These are phyloP conservation scores for Parasarocladium wereldwijsianum DNA, from an alignment of 2,329 filamentous ascomycete species.

Conservation along the genomic window DNA sequence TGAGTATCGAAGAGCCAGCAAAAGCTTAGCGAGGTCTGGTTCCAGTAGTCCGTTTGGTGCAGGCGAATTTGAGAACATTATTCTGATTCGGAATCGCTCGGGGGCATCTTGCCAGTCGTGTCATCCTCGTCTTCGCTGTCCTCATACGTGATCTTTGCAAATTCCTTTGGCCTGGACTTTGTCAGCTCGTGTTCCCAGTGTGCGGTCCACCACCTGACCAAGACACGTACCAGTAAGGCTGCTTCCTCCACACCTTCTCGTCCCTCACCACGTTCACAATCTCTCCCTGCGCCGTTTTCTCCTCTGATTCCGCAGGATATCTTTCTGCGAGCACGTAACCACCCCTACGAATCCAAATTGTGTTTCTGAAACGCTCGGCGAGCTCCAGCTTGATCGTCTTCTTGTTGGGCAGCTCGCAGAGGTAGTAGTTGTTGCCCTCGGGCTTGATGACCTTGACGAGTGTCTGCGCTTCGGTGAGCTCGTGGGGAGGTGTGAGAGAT, in stretches of 20 bases:
- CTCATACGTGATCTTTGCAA: slow-evolving; percentile 53
- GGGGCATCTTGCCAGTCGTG: slow-evolving; percentile 75
- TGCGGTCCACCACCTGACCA: background rate
- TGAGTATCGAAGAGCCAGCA: too few relatives aligned
- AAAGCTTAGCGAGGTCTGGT: slow-evolving; percentile 8
- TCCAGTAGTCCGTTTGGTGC: too few relatives aligned
- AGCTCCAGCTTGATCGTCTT: slow-evolving; percentile 64
- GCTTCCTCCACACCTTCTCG: slow-evolving; percentile 84
- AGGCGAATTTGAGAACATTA: slow-evolving; percentile 9
- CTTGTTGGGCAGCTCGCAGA: slow-evolving; percentile 54
- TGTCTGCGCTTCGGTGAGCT: slow-evolving; percentile 44
- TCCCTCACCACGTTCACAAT: slow-evolving; percentile 88
- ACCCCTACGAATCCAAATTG: slow-evolving; percentile 83
- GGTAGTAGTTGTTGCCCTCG: slow-evolving; percentile 81
- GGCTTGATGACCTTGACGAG: slow-evolving; percentile 70
- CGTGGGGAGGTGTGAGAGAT: slow-evolving; percentile 41
- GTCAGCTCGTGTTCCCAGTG: slow-evolving; percentile 3
- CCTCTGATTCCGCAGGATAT: slow-evolving; percentile 47
- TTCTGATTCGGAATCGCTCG: slow-evolving; percentile 64
- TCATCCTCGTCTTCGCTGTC: slow-evolving; percentile 64
- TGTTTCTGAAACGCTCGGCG: slow-evolving; percentile 72
- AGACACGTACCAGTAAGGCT: slow-evolving; percentile 58
- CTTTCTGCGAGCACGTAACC: slow-evolving; percentile 73
- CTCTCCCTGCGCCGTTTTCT: slow-evolving; percentile 71
- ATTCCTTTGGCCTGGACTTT: slow-evolving; percentile 57